Evolutionary conservation across 1,139 yeast species (phyloP).

Genomic region (Nakaseomyces uthaithaninus): DNA sequence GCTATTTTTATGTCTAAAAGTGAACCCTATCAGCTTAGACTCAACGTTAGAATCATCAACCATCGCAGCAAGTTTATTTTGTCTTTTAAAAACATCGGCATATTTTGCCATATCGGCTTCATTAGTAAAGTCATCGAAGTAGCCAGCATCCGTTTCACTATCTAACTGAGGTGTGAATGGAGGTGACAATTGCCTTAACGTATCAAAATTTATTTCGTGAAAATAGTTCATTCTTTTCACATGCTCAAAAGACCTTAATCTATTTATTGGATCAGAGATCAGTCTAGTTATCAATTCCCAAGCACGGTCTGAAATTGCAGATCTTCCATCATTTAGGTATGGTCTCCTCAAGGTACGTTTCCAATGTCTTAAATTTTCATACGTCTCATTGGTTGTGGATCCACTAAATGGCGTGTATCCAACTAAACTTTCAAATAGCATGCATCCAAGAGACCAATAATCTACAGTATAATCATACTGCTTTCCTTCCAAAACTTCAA

Average conservation of each 20-base stretch:
- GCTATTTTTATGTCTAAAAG: slow-evolving; percentile 75
- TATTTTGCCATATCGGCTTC: slow-evolving; percentile 97
- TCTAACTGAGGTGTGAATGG: slow-evolving; percentile 97
- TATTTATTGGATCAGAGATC: slow-evolving; percentile 68
- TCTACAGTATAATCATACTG: slow-evolving; percentile 93
- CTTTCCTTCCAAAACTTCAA: slow-evolving; percentile 91
- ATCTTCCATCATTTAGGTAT: slow-evolving; percentile 82
- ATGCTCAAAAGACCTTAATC: slow-evolving; percentile 73
- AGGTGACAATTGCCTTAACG: slow-evolving; percentile 61
- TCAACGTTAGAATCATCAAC: slow-evolving; percentile 61
- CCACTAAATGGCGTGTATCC: slow-evolving; percentile 98
- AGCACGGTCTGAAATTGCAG: slow-evolving; percentile 91
- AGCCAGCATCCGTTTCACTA: slow-evolving; percentile 96
- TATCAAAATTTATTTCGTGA: slow-evolving; percentile 71
- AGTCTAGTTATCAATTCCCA: slow-evolving; percentile 80
- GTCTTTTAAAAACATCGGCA: slow-evolving; percentile 90
- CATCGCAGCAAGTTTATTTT: slow-evolving; percentile 73
- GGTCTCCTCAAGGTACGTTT: slow-evolving; percentile 83
- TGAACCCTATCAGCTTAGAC: slow-evolving; percentile 86
- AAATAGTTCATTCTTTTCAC: slow-evolving; percentile 76
- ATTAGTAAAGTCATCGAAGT: slow-evolving; percentile 94
- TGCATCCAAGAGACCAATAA: slow-evolving; percentile 98
- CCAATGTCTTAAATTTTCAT: slow-evolving; percentile 91
- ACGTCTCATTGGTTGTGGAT: slow-evolving; percentile 86
- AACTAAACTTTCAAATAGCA: slow-evolving; percentile 82